Evolutionary conservation across 495 filamentous ascomycete genomes (phyloP).

Genomic region (Lophium mytilinum): DNA sequence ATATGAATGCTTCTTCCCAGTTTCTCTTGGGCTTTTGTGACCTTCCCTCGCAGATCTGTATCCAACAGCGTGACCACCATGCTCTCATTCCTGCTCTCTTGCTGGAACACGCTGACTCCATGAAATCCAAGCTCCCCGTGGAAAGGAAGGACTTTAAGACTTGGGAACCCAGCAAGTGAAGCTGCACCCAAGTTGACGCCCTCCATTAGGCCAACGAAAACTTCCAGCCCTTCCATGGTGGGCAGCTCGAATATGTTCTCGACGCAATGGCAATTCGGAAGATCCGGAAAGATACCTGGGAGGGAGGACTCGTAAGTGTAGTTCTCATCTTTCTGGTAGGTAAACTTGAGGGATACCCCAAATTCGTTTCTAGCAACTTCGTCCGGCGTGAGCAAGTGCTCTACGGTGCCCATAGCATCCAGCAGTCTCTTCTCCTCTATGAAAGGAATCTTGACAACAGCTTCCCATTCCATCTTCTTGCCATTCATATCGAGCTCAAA

Average conservation of each 20-base stretch:
- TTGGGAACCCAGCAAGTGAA: slow-evolving; percentile 89
- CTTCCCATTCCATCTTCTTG: slow-evolving; percentile 99
- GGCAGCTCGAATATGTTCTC: slow-evolving; percentile 95
- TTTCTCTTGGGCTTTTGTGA: slow-evolving; percentile 64
- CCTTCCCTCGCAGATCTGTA: slow-evolving; percentile 58
- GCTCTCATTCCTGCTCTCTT: slow-evolving; percentile 92
- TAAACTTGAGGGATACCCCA: slow-evolving; percentile 87
- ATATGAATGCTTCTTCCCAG: slow-evolving; percentile 82
- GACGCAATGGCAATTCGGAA: slow-evolving; percentile 79
- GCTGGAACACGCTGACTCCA: slow-evolving; percentile 92
- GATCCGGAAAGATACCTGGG: slow-evolving; percentile 83
- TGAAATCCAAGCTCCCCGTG: slow-evolving; percentile 76
- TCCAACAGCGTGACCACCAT: slow-evolving; percentile 83
- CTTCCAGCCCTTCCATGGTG: slow-evolving; percentile 80
- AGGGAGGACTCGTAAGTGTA: slow-evolving; percentile 79
- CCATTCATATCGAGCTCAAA: slow-evolving; percentile 99
- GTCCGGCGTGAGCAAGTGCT: slow-evolving; percentile 62
- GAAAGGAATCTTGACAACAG: slow-evolving; percentile 97
- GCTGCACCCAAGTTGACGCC: slow-evolving; percentile 73
- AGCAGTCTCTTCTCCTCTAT: slow-evolving; percentile 86
- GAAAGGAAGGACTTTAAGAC: slow-evolving; percentile 72
- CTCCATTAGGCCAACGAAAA: slow-evolving; percentile 77
- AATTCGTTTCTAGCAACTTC: slow-evolving; percentile 82
- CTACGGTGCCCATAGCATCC: slow-evolving; percentile 73
- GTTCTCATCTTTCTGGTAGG: slow-evolving; percentile 66